phyloP scores from a whole-genome alignment of 2,329 filamentous ascomycete genomes.

The Sporothrix curviconia region DNA sequence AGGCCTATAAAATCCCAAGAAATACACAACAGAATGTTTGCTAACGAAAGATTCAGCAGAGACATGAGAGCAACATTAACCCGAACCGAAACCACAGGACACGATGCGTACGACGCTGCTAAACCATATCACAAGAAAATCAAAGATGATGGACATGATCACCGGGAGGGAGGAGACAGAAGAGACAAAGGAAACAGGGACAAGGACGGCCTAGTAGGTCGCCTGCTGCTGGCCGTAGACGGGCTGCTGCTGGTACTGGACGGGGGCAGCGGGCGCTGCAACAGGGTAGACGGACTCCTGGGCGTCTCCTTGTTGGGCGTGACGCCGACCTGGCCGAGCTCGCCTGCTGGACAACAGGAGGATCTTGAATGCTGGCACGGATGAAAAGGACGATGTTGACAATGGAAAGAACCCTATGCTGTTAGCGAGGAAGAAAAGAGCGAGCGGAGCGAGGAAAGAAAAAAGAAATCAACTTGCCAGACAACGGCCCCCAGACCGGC shows the following conservation, averaged over 20 bases:
- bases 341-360: slow-evolving; percentile 5
- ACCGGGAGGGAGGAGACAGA: no score
- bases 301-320: slow-evolving; percentile 8
- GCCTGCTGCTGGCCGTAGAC: slow-evolving; percentile 10
- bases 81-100: not conserved
- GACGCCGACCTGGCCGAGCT: slow-evolving; percentile 16
- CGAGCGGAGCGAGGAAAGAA: not conserved
- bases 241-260: slow-evolving; percentile 8
- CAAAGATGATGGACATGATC: not conserved
- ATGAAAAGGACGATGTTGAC: slow-evolving; percentile 35
- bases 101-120: no score
- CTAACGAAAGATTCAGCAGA: no score
- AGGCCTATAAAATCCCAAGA: no score
- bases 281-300: not conserved
- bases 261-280: not conserved
- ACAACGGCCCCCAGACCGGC: slow-evolving; percentile 28
- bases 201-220: not conserved
- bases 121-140: not conserved
- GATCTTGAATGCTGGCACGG: slow-evolving; percentile 15
- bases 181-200: no score
- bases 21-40: no score
- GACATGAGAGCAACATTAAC: not conserved
- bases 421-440: not conserved
- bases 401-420: slow-evolving; percentile 32
- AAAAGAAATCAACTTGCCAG: slow-evolving; percentile 25